phyloP scores from a whole-genome alignment of 2,329 filamentous ascomycete species.

The Colletotrichum sp. region DNA sequence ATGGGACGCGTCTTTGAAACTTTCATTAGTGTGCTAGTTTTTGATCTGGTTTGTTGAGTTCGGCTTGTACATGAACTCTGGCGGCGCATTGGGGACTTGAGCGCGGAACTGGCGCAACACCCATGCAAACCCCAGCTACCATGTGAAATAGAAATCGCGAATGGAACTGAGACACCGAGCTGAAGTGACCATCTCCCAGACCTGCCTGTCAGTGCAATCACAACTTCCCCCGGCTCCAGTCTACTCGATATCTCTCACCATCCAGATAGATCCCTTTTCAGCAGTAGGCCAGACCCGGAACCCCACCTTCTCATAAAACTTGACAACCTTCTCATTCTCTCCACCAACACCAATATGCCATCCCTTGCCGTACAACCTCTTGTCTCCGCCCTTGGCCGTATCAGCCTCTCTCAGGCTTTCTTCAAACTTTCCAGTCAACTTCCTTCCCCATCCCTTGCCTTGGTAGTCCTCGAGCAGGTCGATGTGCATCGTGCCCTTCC shows the following conservation, averaged over 20 bases:
- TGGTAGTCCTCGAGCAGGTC: constrained; percentile 48
- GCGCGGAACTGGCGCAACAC: background rate
- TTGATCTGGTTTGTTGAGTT: background rate
- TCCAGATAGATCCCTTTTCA: constrained; percentile 40
- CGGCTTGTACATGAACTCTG: background rate
- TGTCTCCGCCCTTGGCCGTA: background rate
- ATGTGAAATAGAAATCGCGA: background rate
- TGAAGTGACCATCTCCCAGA: background rate
- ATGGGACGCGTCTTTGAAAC: background rate
- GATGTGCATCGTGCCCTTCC: constrained; percentile 53
- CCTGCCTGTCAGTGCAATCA: background rate
- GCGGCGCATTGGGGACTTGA: background rate
- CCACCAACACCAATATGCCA: constrained; percentile 47
- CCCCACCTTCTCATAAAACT: constrained; percentile 52
- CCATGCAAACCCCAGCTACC: background rate
- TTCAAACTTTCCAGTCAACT: constrained; percentile 45
- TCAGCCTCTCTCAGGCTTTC: constrained; percentile 33
- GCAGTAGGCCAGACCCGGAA: constrained; percentile 43
- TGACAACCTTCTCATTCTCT: constrained; percentile 52
- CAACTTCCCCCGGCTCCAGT: too few species aligned
- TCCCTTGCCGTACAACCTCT: constrained; percentile 35
- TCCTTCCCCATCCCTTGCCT: constrained; percentile 47
- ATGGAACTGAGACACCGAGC: background rate
- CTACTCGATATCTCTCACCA: constrained; percentile 41
- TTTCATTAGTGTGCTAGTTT: background rate